These are phyloP conservation scores for Metrosideros polymorpha DNA, from an alignment of 441 rosid species.

Conservation along the genomic window DNA sequence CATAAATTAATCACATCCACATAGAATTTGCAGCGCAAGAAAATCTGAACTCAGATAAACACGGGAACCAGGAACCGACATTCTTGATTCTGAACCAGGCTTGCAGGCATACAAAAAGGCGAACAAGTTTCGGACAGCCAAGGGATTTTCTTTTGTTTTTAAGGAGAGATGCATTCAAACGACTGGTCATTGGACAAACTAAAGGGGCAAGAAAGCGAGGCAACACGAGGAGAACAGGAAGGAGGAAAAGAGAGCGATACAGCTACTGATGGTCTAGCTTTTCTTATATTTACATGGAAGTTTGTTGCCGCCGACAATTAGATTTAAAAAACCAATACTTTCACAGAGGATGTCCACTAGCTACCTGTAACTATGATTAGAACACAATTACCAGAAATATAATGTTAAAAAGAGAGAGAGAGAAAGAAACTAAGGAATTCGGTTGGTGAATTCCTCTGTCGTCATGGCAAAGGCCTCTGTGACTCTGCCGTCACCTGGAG, in stretches of 20 bases:
- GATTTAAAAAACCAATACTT: not conserved
- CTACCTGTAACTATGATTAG: not conserved
- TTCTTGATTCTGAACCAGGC: not conserved
- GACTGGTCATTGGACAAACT: not conserved
- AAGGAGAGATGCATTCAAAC: not conserved
- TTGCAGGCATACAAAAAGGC: not conserved
- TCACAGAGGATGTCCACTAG: not conserved
- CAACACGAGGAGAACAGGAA: not conserved
- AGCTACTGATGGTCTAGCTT: not conserved
- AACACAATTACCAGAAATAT: not conserved
- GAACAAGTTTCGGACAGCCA: not conserved
- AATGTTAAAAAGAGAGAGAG: not conserved
- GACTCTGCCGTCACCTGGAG: not conserved
- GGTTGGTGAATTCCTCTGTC: not conserved
- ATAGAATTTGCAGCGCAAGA: not conserved
- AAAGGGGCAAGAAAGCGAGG: not conserved
- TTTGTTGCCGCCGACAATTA: not conserved
- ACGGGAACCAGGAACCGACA: not conserved
- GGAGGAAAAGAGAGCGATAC: not conserved
- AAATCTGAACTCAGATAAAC: not conserved
- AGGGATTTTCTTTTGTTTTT: not conserved
- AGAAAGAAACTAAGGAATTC: not conserved
- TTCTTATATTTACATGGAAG: not conserved
- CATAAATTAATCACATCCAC: not conserved
- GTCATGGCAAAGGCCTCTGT: not conserved